A percentile compares a stretch with the other conserved stretches of the same genome.
These are phyloP conservation scores for Aegle marmelos DNA, from an alignment of 345 rosid genomes.

Conservation along the genomic window DNA sequence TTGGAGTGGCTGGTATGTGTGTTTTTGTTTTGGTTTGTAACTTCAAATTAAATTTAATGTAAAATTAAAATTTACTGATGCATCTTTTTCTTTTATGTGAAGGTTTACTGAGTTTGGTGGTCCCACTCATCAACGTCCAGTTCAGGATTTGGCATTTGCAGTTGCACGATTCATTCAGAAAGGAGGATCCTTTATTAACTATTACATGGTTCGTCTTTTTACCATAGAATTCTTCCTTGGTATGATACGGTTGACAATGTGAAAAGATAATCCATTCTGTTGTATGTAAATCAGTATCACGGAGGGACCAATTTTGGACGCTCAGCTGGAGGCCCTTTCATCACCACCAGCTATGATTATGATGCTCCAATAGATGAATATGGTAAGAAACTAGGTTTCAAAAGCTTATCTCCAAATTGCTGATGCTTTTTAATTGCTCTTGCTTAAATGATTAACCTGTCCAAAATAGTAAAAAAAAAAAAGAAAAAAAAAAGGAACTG, in stretches of 20 bases:
- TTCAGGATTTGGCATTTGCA: slow-evolving; percentile 93
- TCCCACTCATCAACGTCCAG: slow-evolving; percentile 89
- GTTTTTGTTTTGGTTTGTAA: slow-evolving; percentile 5
- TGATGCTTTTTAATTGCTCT: not conserved
- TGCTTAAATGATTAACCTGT: not conserved
- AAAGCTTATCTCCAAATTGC: not conserved
- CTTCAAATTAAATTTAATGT: slow-evolving; percentile 1
- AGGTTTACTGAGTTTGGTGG: slow-evolving; percentile 99
- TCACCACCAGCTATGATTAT: slow-evolving; percentile 95
- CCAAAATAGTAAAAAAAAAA: not conserved
- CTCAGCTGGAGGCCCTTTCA: slow-evolving; percentile 97
- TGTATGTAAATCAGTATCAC: slow-evolving; percentile 66
- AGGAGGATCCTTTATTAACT: slow-evolving; percentile 95
- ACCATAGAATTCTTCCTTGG: not conserved
- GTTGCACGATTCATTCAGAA: slow-evolving; percentile 94
- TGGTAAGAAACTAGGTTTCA: slow-evolving; percentile 44
- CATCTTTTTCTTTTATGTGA: slow-evolving; percentile 3
- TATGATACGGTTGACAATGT: not conserved
- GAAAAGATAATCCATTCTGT: slow-evolving; percentile 3
- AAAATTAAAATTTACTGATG: not conserved
- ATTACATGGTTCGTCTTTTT: slow-evolving; percentile 73
- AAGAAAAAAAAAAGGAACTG: not conserved
- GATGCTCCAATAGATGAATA: slow-evolving; percentile 98
- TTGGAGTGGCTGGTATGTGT: slow-evolving; percentile 95
- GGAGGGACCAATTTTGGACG: slow-evolving; percentile 99